These are phyloP conservation scores for Spinellus fusiger DNA, from an alignment of 192 early-diverging fungal genomes.

Conservation along the genomic window DNA sequence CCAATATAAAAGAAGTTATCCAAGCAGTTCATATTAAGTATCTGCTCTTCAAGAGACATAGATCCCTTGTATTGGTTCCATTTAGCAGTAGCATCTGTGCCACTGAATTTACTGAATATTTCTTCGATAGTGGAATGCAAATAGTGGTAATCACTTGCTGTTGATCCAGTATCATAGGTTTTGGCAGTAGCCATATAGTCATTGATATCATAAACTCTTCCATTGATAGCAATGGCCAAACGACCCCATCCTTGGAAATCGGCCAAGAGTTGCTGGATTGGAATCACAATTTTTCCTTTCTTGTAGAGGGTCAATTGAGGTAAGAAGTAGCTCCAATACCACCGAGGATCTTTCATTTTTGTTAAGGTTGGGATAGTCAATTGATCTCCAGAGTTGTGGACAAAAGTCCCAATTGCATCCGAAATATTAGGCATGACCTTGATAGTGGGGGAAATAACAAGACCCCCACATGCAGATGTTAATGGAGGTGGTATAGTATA, in stretches of 20 bases:
- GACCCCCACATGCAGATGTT: conserved; percentile 50
- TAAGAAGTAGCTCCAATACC: conserved; percentile 33
- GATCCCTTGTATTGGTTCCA: conserved; percentile 32
- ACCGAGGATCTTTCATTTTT: conserved; percentile 19
- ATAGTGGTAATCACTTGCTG: conserved; percentile 37
- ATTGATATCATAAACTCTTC: conserved; percentile 63
- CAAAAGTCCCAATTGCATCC: conserved; percentile 9
- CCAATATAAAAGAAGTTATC: conserved; percentile 64
- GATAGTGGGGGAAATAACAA: conserved; percentile 31
- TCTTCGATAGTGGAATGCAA: conserved; percentile 32
- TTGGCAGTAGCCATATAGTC: conserved; percentile 50
- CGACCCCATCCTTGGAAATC: conserved; percentile 41
- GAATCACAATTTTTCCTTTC: conserved; percentile 67
- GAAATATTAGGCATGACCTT: conserved; percentile 25
- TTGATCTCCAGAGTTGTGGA: conserved; percentile 27
- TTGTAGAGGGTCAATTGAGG: conserved; percentile 48
- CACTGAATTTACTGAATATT: conserved; percentile 40
- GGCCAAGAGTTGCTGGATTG: conserved; percentile 48
- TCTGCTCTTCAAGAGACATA: conserved; percentile 22
- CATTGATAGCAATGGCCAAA: conserved; percentile 51
- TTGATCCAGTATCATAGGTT: conserved; percentile 24
- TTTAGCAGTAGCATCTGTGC: conserved; percentile 44
- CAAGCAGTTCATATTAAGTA: conserved; percentile 49
- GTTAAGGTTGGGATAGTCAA: conserved; percentile 16
- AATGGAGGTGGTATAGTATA: conserved; percentile 54